Conservation (phyloP, 768 basidiomycete species). For the Trametes maxima region DNA sequence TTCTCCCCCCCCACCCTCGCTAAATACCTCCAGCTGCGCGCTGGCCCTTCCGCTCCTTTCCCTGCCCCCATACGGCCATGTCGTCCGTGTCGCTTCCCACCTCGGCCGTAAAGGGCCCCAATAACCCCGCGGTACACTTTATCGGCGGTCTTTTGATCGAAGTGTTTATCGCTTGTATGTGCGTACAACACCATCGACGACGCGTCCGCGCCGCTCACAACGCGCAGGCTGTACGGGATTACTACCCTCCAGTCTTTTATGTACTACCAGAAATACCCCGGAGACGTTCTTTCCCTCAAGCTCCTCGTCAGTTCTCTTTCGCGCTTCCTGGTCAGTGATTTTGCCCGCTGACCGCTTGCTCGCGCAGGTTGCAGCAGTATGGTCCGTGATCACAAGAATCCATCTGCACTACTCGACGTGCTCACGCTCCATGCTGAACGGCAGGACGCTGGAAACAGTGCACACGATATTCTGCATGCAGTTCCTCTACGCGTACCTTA, state of each 20-base stretch:
- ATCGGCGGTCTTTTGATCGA: conserved; percentile 17
- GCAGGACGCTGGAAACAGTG: conserved; percentile 13
- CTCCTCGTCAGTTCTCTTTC: neutral
- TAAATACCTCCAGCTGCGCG: too few relatives aligned
- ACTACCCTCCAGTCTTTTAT: conserved; percentile 17
- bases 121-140: conserved; percentile 7
- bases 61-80: too few relatives aligned
- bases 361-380: conserved; percentile 9
- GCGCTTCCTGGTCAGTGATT: neutral
- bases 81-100: too few relatives aligned
- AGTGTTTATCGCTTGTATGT: conserved; percentile 17
- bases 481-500: conserved; percentile 18
- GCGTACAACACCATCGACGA: neutral
- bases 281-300: neutral
- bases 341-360: neutral
- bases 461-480: conserved; percentile 20
- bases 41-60: too few relatives aligned
- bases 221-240: conserved; percentile 10
- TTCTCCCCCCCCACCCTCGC: too few relatives aligned
- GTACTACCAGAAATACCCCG: conserved; percentile 17
- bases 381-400: neutral
- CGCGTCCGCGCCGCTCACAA: neutral
- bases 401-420: neutral
- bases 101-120: too few relatives aligned
- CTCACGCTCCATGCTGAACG: neutral